Evolutionary conservation across 192 early-diverging fungal species (phyloP).

Genomic region (Mortierella claussenii): DNA sequence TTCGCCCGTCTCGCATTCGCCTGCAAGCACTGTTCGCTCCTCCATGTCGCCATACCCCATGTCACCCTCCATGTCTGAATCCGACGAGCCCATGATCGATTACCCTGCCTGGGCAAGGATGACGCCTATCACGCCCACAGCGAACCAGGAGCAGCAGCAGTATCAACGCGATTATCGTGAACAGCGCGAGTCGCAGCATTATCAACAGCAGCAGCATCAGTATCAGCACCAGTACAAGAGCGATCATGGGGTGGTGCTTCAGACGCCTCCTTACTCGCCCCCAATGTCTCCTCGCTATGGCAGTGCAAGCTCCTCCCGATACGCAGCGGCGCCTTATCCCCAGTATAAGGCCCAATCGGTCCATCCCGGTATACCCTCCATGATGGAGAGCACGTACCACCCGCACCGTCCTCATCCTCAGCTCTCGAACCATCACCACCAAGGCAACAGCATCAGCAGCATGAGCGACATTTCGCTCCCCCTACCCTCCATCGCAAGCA

Average conservation of each 20-base stretch:
- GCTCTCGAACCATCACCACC: slow-evolving; percentile 17
- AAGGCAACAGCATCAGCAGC: slow-evolving; percentile 4
- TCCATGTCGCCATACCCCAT: slow-evolving; percentile 48
- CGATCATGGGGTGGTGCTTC: slow-evolving; percentile 6
- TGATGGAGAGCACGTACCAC: slow-evolving; percentile 54
- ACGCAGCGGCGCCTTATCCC: slow-evolving; percentile 34
- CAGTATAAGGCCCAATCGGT: slow-evolving; percentile 19
- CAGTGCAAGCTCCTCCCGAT: slow-evolving; percentile 18
- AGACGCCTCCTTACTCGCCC: slow-evolving; percentile 51
- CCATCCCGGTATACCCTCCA: slow-evolving; percentile 33
- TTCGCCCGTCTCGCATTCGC: slow-evolving; percentile 25
- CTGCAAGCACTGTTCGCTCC: slow-evolving; percentile 30
- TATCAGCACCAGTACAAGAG: slow-evolving; percentile 18
- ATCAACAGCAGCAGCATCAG: slow-evolving; percentile 8
- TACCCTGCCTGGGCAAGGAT: slow-evolving; percentile 48
- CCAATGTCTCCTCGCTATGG: slow-evolving; percentile 44
- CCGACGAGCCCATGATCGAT: slow-evolving; percentile 39
- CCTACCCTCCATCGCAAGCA: slow-evolving; percentile 33
- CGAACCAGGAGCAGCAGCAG: not conserved
- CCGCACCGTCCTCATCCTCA: slow-evolving; percentile 25
- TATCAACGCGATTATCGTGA: too few species aligned
- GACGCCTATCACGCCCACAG: slow-evolving; percentile 30
- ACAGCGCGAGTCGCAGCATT: too few species aligned
- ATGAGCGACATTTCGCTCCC: slow-evolving; percentile 39
- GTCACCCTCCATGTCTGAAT: slow-evolving; percentile 46